Base-by-base conservation (phyloP, 805 yeast species). In the Sugiyamaella smithiae region DNA sequence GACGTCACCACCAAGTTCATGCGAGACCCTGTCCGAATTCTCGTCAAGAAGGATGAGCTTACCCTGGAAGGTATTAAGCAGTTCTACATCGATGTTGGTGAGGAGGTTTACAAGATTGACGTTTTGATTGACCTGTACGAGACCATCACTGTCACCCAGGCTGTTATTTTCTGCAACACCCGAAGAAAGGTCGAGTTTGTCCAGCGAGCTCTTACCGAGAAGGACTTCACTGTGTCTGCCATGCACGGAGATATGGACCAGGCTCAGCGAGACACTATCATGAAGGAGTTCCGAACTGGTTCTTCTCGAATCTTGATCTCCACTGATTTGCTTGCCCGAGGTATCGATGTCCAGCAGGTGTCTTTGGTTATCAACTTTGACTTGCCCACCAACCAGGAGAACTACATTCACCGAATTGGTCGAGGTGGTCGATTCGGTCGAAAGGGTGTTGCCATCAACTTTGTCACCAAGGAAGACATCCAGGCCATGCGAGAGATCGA, bases 181-280 rank as follows among this genome's bases (percentile, higher is more conserved):
- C 86, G 91, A 72, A 78, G 84, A 69, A 91, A 91, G 77, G 99
- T 91, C 57, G 96, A 88, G 70, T 86, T 85, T 84, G 78, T 93
- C 50, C 76, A 95, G 48, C 85, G 80, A 48, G 84, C 86, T 67
- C 81, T 91, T 77, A 79, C 78, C 48, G 81, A 76, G 55, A 80
- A 85, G 50, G 84, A 87, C 69, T 93, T 91, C 76, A 87, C 97
- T 31, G 97, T 93, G 45, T 86, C 86, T 43, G 82, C 97, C 43
- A 93, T 93, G 85, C 98, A 93, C 73, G 96, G 97, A 40, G 99
- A 93, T 66, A 83, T 93, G 87, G 82, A 87, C 62, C 99, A 93
- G 73, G 84, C 84, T 62, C 96, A 91, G 67, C 80, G 99, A 72
- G 97, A 93, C 70, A 74, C 80, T 61, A 87, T 93, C 61, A 93